A percentile compares a stretch with the other conserved stretches of the same genome.
Evolutionary conservation across 192 early-diverging fungal genomes (phyloP).

Genomic region (Coemansia sp.): DNA sequence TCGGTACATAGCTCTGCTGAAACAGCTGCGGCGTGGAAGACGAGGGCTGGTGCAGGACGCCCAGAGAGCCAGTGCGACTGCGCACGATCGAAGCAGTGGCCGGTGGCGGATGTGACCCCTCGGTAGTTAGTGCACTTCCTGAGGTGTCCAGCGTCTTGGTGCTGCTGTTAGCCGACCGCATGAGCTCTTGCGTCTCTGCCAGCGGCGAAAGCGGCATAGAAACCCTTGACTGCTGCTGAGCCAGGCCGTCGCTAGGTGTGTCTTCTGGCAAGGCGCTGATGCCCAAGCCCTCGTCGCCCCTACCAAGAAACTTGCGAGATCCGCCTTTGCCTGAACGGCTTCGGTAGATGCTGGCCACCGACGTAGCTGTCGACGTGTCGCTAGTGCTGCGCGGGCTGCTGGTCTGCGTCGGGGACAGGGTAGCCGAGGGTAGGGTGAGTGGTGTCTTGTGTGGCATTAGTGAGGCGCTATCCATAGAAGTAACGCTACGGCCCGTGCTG

Average conservation of each 20-base stretch:
- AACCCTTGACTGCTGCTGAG: conserved; percentile 5
- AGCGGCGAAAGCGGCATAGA: conserved; percentile 31
- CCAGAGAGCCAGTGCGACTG: conserved; percentile 32
- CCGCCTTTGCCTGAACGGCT: not conserved
- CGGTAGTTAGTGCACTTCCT: conserved; percentile 4
- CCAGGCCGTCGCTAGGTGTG: not conserved
- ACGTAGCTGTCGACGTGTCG: conserved; percentile 8
- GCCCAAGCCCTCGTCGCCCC: conserved; percentile 27
- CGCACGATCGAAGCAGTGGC: not conserved
- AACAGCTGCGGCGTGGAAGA: conserved; percentile 12
- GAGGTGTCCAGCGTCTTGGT: conserved; percentile 18
- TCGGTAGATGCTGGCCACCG: conserved; percentile 3
- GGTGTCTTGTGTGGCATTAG: not conserved
- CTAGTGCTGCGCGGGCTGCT: conserved; percentile 17
- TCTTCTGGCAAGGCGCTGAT: conserved; percentile 2
- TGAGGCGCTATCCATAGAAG: not conserved
- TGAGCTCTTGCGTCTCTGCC: conserved; percentile 41
- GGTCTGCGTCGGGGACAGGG: not conserved
- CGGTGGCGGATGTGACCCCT: not conserved
- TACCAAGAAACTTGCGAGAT: not conserved
- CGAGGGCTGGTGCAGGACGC: conserved; percentile 10
- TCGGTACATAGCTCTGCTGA: conserved; percentile 8
- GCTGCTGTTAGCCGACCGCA: conserved; percentile 12
- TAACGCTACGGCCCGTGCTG: not conserved
- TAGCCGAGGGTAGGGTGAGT: not conserved